Percentiles rank a stretch among this genome's conserved stretches.
These are phyloP conservation scores for Oenanthe sinensis DNA, from an alignment of 129 eudicot species.

Conservation along the genomic window DNA sequence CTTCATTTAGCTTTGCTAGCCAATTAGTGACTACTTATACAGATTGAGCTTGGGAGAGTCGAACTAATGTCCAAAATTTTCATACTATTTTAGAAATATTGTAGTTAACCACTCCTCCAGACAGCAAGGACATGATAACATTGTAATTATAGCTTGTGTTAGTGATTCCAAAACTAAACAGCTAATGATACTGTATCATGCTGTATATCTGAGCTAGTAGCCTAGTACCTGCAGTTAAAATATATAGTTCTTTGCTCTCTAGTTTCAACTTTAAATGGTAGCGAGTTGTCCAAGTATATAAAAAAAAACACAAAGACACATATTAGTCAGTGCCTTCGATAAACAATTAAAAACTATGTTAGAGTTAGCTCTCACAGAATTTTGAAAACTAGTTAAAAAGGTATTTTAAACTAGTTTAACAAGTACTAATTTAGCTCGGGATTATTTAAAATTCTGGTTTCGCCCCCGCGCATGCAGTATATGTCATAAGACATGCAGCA, in stretches of 20 bases:
- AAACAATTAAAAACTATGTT: too few species aligned
- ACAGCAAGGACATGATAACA: conserved; percentile 1
- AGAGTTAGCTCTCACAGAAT: too few species aligned
- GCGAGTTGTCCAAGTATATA: background rate
- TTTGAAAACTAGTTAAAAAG: too few species aligned
- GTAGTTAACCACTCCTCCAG: conserved; percentile 6
- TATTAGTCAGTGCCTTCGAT: too few species aligned
- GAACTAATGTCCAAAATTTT: conserved; percentile 1
- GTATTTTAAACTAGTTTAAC: too few species aligned
- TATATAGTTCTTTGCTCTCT: background rate
- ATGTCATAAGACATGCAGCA: background rate
- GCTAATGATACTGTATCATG: background rate
- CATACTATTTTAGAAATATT: background rate
- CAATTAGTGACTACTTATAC: conserved; percentile 2
- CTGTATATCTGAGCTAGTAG: background rate
- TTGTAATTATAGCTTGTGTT: conserved; percentile 4
- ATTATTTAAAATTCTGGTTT: too few species aligned
- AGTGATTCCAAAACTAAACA: conserved; percentile 5
- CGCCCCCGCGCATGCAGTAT: too few species aligned
- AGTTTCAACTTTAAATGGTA: background rate
- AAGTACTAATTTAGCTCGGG: too few species aligned
- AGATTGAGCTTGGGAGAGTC: background rate
- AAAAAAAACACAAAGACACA: background rate
- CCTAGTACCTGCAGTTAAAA: background rate
- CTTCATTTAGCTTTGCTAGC: conserved; percentile 12